Evolutionary conservation across 1,284 basidiomycete genomes (phyloP), one percentile per base, ranked within the genome.

Genomic region (Leccinum angustisporum): DNA sequence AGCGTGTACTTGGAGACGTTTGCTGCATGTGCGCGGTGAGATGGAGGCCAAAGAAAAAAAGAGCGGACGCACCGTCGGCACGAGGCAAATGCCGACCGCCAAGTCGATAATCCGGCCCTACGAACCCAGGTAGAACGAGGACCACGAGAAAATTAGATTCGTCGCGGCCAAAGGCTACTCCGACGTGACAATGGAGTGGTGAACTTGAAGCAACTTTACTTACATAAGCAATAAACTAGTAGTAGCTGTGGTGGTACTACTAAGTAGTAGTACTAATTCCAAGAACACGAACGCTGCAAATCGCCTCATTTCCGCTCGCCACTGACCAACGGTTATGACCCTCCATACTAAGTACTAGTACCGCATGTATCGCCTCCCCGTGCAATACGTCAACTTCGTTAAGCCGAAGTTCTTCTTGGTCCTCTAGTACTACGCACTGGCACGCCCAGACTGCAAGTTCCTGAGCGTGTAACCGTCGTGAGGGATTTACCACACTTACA

Each of bases 1-100:
- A 95, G 79, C 9, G 91, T 95, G 77, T 92, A 95, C 31, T 80
- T 81, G 78, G 92, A 95, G 59, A 94, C 79, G 62, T 91, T 92
- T 94, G 61, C 16, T 4, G 40, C 18, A 8, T 27, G 10, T 67
- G 34, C 56, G 34, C 21, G 36, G 18, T 7, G 16, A 21, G 27
- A 21, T 38, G 30, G 14, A 18, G 14, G 11, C 1, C 9, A 10
- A 3, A 30, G 14, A 14, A 33, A 14, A 33, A 25, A 11, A n/a
- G 51, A 10, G n/a, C 11, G n/a, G 36, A 59, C 54, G 65, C 30
- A 82, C 84, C 83, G 54, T 71, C 65, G 6, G 80, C 72, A 58
- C 77, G 65, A 59, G 77, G 73, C 21, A 86, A 75, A 72, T 86
- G 86, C 11, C 72, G 71, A 2, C 76, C 83, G 5, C 75, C 76